phyloP scores from a whole-genome alignment of 352 stramenopile species.

The Pythium phragmiticola region DNA sequence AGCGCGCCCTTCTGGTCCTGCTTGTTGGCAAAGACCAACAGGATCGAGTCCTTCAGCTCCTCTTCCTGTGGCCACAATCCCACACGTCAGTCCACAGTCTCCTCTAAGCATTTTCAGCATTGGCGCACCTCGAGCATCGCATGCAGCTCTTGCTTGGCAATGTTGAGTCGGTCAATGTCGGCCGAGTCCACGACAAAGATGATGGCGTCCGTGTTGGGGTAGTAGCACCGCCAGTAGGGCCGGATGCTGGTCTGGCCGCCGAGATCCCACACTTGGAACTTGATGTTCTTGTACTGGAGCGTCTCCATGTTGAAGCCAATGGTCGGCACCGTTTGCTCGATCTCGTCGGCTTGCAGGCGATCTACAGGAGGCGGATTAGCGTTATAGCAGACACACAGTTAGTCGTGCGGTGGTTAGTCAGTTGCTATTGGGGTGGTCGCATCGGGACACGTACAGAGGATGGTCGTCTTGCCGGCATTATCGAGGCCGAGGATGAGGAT shows the following conservation, averaged over 20 bases:
- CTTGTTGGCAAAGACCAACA: slow-evolving; percentile 99
- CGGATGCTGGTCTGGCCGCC: slow-evolving; percentile 99
- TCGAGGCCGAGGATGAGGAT: slow-evolving; percentile 99
- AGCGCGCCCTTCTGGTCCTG: slow-evolving; percentile 97
- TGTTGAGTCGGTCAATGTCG: slow-evolving; percentile 96
- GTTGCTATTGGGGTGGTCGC: neutral
- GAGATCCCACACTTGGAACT: slow-evolving; percentile 99
- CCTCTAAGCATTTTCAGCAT: neutral
- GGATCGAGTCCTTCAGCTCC: slow-evolving; percentile 97
- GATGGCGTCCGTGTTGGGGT: slow-evolving; percentile 98
- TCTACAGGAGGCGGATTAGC: slow-evolving; percentile 36
- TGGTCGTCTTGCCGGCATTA: slow-evolving; percentile 99
- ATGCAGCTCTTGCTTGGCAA: slow-evolving; percentile 97
- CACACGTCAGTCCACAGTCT: neutral
- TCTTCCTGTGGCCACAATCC: slow-evolving; percentile 83
- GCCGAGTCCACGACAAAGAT: slow-evolving; percentile 97
- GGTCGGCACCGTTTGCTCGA: slow-evolving; percentile 98
- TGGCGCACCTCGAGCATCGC: slow-evolving; percentile 93
- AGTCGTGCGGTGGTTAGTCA: neutral
- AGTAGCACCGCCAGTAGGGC: slow-evolving; percentile 99
- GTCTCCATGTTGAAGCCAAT: slow-evolving; percentile 98
- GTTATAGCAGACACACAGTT: neutral
- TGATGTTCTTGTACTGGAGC: slow-evolving; percentile 91
- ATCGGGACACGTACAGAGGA: slow-evolving; percentile 90
- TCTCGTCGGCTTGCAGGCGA: slow-evolving; percentile 89